These are phyloP conservation scores for Butyriboletus appendiculatus DNA, from an alignment of 1,284 basidiomycete species.

Conservation along the genomic window DNA sequence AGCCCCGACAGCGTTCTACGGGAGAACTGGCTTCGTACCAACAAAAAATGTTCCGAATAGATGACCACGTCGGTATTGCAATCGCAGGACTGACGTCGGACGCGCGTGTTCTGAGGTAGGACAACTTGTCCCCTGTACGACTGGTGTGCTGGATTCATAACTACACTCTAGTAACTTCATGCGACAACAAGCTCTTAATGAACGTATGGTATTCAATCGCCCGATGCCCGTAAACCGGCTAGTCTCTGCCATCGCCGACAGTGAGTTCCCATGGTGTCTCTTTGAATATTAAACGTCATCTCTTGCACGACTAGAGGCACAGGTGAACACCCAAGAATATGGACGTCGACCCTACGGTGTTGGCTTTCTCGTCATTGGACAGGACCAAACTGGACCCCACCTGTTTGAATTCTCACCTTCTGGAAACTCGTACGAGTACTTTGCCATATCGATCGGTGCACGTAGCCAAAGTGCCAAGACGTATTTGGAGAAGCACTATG, in stretches of 20 bases:
- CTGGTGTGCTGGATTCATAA: not conserved
- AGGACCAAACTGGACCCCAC: conserved; percentile 94
- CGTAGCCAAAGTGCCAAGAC: conserved; percentile 98
- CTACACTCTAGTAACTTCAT: conserved; percentile 84
- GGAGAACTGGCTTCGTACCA: conserved; percentile 98
- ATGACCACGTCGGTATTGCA: conserved; percentile 98
- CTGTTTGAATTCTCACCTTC: conserved; percentile 98
- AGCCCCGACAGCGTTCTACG: conserved; percentile 81
- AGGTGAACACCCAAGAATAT: conserved; percentile 99
- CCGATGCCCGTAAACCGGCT: conserved; percentile 93
- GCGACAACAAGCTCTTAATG: conserved; percentile 97
- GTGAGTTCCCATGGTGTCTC: conserved; percentile 48
- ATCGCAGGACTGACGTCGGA: conserved; percentile 98
- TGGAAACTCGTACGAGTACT: conserved; percentile 98
- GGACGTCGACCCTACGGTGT: conserved; percentile 98
- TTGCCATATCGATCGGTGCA: conserved; percentile 98
- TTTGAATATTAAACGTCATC: conserved; percentile 2
- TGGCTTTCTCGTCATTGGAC: conserved; percentile 96
- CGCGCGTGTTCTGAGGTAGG: conserved; percentile 92
- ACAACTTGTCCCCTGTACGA: not conserved
- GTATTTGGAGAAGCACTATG: conserved; percentile 94
- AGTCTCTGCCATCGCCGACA: conserved; percentile 93
- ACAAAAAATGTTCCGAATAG: conserved; percentile 99
- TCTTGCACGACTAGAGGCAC: conserved; percentile 70
- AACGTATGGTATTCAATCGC: conserved; percentile 93